Evolutionary conservation across 176 grass and related monocot genomes (phyloP), one percentile per base, ranked within the genome.

Genomic region (Oryza coarctata): DNA sequence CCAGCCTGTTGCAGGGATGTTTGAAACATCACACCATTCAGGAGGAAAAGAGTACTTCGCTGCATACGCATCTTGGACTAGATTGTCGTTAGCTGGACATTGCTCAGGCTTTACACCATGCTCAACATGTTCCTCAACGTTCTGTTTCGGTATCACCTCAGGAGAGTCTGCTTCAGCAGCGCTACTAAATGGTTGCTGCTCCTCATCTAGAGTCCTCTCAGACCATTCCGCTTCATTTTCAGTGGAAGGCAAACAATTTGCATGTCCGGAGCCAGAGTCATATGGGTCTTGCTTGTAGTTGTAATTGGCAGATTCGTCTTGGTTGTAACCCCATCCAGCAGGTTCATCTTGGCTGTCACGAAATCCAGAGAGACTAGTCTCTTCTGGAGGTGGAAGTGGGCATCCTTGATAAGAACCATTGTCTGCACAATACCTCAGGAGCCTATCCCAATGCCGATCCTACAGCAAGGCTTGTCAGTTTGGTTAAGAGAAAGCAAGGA

Each of bases 401-500:
- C 96, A 98, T 14, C 96, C 96, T 78, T 88, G 88, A 61, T 98
- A 95, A 60, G 95, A 98, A 83, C 85, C 90, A 71, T 98, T 91
- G 29, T 95, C 90, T 38, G 88, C 73, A 20, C 96, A 98, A 68
- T 93, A 82, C 79, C 96, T 88, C 36, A 98, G 73, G 61, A 98
- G 86, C 90, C 68, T 95, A 73, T 93, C 90, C 96, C 96, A 98
- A 80, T 95, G 41, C 13, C 33, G 73, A 86, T 98, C 96, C 96
- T 98, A 70, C 68, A 81, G 30, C 47, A 84, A 13, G 30, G 31
- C 15, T 31, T 41, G 2, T 91, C 79, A 76, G 55, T 75, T 33
- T 58, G 20, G 45, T 22, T 20, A 81, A 61, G 55, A 74, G n/a
- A 75, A 30, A 91, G n/a, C 55, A 60, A 60, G 7, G 70, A 92